Evolutionary conservation across 208 protist genomes (phyloP).

Genomic region (Chromosphaera perkinsii): DNA sequence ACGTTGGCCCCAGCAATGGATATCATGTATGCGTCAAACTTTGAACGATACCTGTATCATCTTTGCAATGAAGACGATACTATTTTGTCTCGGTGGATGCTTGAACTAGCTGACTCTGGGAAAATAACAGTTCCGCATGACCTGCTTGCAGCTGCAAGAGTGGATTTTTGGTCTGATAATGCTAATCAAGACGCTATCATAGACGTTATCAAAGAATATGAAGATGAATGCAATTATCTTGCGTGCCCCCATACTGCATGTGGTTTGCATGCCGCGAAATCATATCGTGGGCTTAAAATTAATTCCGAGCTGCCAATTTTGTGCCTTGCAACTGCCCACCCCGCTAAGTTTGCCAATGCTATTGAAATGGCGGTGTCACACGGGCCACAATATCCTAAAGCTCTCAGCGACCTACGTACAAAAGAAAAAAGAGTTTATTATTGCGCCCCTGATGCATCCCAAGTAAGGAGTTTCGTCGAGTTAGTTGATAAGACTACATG

Average conservation of each 20-base stretch:
- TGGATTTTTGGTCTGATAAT: neutral
- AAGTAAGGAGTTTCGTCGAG: no score
- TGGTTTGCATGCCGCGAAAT: constrained; percentile 2
- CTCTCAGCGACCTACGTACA: no score
- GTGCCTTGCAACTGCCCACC: constrained; percentile 28
- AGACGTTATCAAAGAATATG: constrained; percentile 1
- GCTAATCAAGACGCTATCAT: neutral
- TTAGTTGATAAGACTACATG: no score
- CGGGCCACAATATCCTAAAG: no score
- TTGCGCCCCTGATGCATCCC: no score
- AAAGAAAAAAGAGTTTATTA: no score
- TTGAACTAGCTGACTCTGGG: constrained; percentile 5
- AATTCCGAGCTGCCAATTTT: neutral
- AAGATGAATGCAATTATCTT: constrained; percentile 9
- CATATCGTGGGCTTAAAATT: neutral
- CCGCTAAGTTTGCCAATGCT: constrained; percentile 25
- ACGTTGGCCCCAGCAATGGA: constrained; percentile 51
- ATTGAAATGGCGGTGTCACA: no score
- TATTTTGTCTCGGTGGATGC: constrained; percentile 42
- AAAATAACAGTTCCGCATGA: neutral
- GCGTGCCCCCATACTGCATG: constrained; percentile 28
- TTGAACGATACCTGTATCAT: constrained; percentile 86
- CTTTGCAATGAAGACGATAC: constrained; percentile 67
- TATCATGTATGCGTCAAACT: constrained; percentile 77
- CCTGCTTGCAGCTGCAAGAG: neutral